Evolutionary conservation across 306 rosid species (phyloP), one percentile per base, ranked within the genome.

Genomic region (Mucuna pruriens): DNA sequence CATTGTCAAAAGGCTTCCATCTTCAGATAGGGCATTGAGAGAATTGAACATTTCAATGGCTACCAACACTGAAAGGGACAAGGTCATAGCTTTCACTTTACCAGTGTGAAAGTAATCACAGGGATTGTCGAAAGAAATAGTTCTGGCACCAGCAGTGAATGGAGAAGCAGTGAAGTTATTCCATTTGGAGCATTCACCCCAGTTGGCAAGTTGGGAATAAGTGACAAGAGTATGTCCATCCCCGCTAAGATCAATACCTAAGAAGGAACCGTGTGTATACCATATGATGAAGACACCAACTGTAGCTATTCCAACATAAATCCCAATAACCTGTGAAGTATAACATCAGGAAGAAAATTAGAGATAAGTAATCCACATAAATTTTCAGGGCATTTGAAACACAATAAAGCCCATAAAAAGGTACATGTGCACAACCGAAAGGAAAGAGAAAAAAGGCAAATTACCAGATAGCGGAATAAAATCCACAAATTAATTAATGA

Each of bases 31-130:
- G 36, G 97, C 97, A 46, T 95, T 95, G 34, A 95, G 95, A 64
- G 99, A 93, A 81, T 93, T 95, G 88, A 95, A 95, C 97, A 95
- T 95, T 89, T 93, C 99, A 6, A 95, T 93, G 82, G 99, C 94
- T 6, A 95, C 99, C 92, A 95, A 80, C 66, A 95, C 97, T 0
- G 97, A 91, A 22, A 93, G 99, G 38, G 99, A 95, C 72, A 93
- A 88, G 3, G 99, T 95, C 45, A 87, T 85, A 63, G 99, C 97
- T 79, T 95, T 95, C 61, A 95, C 89, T 86, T 95, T 95, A 44
- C 99, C 99, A 6, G 80, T 63, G 0, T 23, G 85, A 88, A 93
- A 95, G 82, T 95, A 95, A 29, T 95, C 97, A 13, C 97, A 95
- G 19, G 95, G 97, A 15, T 74, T 11, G 58, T 86, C 92, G 4